These are phyloP conservation scores for Domatiomyces catenatus DNA, from an alignment of 2,329 filamentous ascomycete species.

Conservation along the genomic window DNA sequence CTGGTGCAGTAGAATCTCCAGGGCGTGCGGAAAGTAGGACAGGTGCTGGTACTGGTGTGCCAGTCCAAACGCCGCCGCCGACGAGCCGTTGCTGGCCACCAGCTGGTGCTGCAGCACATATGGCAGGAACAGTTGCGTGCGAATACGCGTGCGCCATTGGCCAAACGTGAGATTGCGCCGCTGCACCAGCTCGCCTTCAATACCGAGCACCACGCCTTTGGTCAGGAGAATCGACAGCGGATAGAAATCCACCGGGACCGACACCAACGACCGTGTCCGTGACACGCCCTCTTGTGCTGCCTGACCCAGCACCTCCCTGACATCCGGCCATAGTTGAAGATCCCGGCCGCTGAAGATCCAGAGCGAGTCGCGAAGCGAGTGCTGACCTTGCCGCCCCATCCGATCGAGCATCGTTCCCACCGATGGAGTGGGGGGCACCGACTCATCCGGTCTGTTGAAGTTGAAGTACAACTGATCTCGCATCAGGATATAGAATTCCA, in stretches of 20 bases:
- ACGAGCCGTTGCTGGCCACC: slow-evolving; percentile 51
- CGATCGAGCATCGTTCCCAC: slow-evolving; percentile 24
- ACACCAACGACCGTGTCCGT: slow-evolving; percentile 37
- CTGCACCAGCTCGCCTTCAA: slow-evolving; percentile 88
- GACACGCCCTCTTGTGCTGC: slow-evolving; percentile 38
- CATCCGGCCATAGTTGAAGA: slow-evolving; percentile 76
- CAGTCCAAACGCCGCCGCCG: slow-evolving; percentile 57
- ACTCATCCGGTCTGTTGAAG: slow-evolving; percentile 33
- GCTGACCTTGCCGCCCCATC: slow-evolving; percentile 20
- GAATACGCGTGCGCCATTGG: slow-evolving; percentile 71
- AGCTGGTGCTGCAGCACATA: slow-evolving; percentile 72
- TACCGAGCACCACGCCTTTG: slow-evolving; percentile 77
- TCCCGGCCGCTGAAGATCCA: slow-evolving; percentile 88
- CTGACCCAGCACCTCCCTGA: slow-evolving; percentile 65
- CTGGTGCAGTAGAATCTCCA: slow-evolving; percentile 83
- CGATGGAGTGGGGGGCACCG: slow-evolving; percentile 34
- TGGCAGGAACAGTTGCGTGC: slow-evolving; percentile 85
- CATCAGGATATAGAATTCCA: slow-evolving; percentile 89
- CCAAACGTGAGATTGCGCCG: slow-evolving; percentile 82
- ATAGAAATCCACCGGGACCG: slow-evolving; percentile 84
- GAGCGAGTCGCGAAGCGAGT: slow-evolving; percentile 62
- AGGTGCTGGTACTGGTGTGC: slow-evolving; percentile 74
- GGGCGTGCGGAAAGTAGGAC: slow-evolving; percentile 80
- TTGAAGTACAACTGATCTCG: slow-evolving; percentile 55
- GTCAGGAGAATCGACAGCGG: slow-evolving; percentile 74